phyloP scores from a whole-genome alignment of 176 grass and related monocot genomes.

The Hsuehochloa calcarea region DNA sequence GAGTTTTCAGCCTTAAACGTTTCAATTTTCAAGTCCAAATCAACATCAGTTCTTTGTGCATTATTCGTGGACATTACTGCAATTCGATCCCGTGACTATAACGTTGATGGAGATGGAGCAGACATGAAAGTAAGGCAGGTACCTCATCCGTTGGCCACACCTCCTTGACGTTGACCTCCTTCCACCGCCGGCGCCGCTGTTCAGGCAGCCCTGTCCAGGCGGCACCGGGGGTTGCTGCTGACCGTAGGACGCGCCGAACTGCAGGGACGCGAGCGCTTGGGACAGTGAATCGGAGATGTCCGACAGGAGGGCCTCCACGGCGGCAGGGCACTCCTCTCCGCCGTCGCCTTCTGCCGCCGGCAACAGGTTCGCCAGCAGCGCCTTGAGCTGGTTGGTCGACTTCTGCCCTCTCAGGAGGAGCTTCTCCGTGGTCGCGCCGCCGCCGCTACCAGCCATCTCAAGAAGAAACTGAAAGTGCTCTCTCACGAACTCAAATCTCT shows the following conservation, averaged over 20 bases:
- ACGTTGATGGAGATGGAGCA: no score
- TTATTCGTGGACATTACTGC: background rate
- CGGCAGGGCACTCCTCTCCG: background rate
- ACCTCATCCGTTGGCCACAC: background rate
- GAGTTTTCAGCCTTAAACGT: background rate
- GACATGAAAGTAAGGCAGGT: background rate
- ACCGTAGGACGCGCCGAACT: background rate
- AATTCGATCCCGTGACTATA: background rate
- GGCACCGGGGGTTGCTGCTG: background rate
- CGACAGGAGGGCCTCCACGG: constrained; percentile 10
- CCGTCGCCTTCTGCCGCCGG: background rate
- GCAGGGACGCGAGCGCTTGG: background rate
- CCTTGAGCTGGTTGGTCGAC: constrained; percentile 27
- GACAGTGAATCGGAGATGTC: constrained; percentile 13
- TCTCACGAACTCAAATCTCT: background rate
- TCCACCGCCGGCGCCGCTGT: background rate
- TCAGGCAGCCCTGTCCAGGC: background rate
- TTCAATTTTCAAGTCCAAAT: background rate
- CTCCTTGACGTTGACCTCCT: background rate
- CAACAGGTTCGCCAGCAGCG: background rate
- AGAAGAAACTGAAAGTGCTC: background rate
- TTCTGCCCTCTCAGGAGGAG: background rate
- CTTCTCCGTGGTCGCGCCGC: background rate
- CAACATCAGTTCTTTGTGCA: background rate
- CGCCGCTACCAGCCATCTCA: background rate